Base-by-base conservation (phyloP, 768 basidiomycete genomes). In the Coprinopsis sp. region DNA sequence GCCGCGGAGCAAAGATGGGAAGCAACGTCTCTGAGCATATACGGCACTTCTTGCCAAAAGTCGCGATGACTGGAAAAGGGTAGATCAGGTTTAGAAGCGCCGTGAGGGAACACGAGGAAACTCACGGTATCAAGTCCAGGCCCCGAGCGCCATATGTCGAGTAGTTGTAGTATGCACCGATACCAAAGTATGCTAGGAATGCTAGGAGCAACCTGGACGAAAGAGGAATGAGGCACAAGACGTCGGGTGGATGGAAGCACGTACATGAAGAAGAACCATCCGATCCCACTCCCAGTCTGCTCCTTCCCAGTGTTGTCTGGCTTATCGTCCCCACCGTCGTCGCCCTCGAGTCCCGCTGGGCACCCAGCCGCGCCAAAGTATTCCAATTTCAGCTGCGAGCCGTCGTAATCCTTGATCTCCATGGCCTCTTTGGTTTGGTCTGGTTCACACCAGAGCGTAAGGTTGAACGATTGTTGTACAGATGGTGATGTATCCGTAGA, bases 101-200 rank as follows among this genome's bases (percentile, higher is more conserved):
- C 12, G 16, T 39, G 46, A 18, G 24, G n/a, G 40, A 31, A 29
- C 28, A 8, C 30, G 34, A 39, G 23, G 29, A 40, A 19, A 76
- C 88, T 61, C 61, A 90, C 87, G 89, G 90, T 61, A 92, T 81
- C 44, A 92, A 73, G 64, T 93, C 91, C 61, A 72, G 68, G 12
- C 91, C 91, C 21, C 81, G 76, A 7, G 91, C 87, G 16, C 91
- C 91, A 59, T 93, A 94, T 16, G 81, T 87, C 5, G 85, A 79
- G 57, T 91, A 91, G 57, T 94, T 92, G 67, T 89, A 84, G 63
- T 91, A 94, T 7, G 85, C 84, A 16, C 91, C 91, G 21, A 91
- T 61, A 1, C 60, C 76, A 54, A 94, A 82, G 66, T 94, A 94
- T 2, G 77, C 74, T 3, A 71, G 58, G 49, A 91, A 73, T 2